These are phyloP conservation scores for Neobulgaria alba DNA, from an alignment of 2,329 filamentous ascomycete genomes.

Conservation along the genomic window DNA sequence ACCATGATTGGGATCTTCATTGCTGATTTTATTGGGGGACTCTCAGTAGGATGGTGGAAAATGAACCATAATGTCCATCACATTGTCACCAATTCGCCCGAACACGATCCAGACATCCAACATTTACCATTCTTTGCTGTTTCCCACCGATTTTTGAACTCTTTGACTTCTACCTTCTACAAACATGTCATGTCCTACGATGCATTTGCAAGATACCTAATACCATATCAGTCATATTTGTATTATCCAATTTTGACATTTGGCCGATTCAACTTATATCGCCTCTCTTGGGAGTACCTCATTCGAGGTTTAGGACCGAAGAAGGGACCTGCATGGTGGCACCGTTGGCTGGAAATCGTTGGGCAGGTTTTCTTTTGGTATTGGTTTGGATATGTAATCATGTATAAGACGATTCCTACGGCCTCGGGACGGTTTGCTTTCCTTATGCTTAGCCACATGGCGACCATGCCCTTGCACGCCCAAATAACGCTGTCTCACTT, in stretches of 20 bases:
- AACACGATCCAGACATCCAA: constrained; percentile 93
- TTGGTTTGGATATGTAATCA: constrained; percentile 76
- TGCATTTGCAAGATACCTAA: constrained; percentile 56
- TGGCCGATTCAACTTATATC: constrained; percentile 81
- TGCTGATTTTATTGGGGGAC: constrained; percentile 79
- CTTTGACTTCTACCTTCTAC: constrained; percentile 73
- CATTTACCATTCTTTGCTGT: constrained; percentile 85
- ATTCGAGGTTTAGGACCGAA: constrained; percentile 60
- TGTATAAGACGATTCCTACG: constrained; percentile 65
- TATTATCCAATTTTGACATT: constrained; percentile 78
- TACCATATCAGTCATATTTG: constrained; percentile 69
- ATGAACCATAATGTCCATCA: constrained; percentile 93
- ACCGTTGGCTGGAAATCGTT: constrained; percentile 67
- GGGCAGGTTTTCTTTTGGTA: constrained; percentile 78
- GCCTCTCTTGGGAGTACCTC: constrained; percentile 71
- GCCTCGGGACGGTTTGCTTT: constrained; percentile 63
- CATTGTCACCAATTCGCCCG: constrained; percentile 88
- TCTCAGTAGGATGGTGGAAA: constrained; percentile 97
- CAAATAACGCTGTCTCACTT: constrained; percentile 92
- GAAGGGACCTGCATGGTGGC: constrained; percentile 74
- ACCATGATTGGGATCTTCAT: constrained; percentile 82
- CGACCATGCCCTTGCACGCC: constrained; percentile 74
- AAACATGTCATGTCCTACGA: constrained; percentile 74
- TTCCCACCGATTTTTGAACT: constrained; percentile 69
- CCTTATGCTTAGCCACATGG: constrained; percentile 70